Evolutionary conservation across 352 stramenopile genomes (phyloP), one percentile per base, ranked within the genome.

Genomic region (Phytopythium mirpurense): DNA sequence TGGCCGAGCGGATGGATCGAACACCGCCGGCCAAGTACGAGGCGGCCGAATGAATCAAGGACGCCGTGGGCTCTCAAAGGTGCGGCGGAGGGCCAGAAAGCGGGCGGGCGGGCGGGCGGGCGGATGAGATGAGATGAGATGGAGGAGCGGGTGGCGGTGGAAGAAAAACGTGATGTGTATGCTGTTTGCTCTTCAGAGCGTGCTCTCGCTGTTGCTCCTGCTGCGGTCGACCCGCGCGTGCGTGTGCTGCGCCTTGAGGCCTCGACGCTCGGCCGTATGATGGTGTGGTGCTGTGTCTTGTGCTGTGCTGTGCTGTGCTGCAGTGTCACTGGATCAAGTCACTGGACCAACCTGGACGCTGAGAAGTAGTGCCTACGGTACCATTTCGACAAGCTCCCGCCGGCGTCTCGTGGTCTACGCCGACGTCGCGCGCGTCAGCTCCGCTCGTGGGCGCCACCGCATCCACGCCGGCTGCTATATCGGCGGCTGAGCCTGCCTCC

Each of bases 151-250:
- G 23, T 15, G 23, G 14, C 23, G 12, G 41, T 16, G 21, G 46
- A 32, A 42, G 46, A 42, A 41, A 29, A 32, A 42, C 16, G 46
- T 52, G 46, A 40, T 52, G 46, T 52, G 46, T 52, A 52, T 52
- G 46, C 8, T 29, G 31, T 52, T 52, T 40, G 31, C 15, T 41
- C 34, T 19, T 29, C 10, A 24, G 26, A 10, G n/a, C 24, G 24
- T 40, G 11, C 27, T 29, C 26, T 46, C 19, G 40, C 21, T 18
- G 40, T 31, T 24, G 24, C 43, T 21, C 23, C 18, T 23, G 15
- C 3, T 24, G 3, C 36, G n/a, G 12, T 23, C 38, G 14, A 24
- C 8, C 10, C n/a, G 38, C 3, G 10, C 24, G n/a, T 24, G n/a
- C 24, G 36, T 41, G 36, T 41, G 35, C 15, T 41, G 35, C 16